Percentiles rank a stretch among this genome's conserved stretches.
Conservation (phyloP, 2,329 filamentous ascomycete species). For the Aspergillus bombycis region DNA sequence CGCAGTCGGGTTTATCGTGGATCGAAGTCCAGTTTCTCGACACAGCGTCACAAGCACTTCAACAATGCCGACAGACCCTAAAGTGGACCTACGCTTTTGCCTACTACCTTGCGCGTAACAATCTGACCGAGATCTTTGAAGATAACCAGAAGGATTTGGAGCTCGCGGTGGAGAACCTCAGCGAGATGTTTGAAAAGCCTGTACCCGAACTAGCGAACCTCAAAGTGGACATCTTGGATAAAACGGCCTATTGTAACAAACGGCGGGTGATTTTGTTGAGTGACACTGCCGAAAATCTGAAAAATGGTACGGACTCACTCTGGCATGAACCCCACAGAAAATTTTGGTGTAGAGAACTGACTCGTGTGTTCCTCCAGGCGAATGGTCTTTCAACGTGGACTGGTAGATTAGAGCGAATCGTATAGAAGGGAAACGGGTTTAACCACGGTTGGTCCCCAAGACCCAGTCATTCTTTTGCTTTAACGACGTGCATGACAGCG, state of each 20-base stretch:
- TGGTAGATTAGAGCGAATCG: constrained; percentile 32
- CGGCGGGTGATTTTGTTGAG: constrained; percentile 85
- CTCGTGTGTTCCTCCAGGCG: constrained; percentile 32
- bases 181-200: constrained; percentile 99
- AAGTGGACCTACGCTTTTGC: constrained; percentile 99
- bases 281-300: constrained; percentile 90
- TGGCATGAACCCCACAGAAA: not conserved
- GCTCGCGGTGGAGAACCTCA: constrained; percentile 93
- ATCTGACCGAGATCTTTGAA: constrained; percentile 95
- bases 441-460: not conserved
- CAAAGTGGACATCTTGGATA: constrained; percentile 98
- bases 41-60: constrained; percentile 86
- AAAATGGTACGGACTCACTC: constrained; percentile 66
- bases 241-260: constrained; percentile 95
- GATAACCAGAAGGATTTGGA: constrained; percentile 98
- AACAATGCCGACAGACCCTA: constrained; percentile 95
- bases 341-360: constrained; percentile 7
- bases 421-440: constrained; percentile 24
- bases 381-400: constrained; percentile 51
- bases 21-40: constrained; percentile 98
- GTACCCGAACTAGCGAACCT: constrained; percentile 81
- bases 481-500: constrained; percentile 32
- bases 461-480: constrained; percentile 2
- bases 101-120: constrained; percentile 95
- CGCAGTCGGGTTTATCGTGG: constrained; percentile 94